phyloP scores from a whole-genome alignment of 1,284 basidiomycete species.

The Trichosporon sp. region DNA sequence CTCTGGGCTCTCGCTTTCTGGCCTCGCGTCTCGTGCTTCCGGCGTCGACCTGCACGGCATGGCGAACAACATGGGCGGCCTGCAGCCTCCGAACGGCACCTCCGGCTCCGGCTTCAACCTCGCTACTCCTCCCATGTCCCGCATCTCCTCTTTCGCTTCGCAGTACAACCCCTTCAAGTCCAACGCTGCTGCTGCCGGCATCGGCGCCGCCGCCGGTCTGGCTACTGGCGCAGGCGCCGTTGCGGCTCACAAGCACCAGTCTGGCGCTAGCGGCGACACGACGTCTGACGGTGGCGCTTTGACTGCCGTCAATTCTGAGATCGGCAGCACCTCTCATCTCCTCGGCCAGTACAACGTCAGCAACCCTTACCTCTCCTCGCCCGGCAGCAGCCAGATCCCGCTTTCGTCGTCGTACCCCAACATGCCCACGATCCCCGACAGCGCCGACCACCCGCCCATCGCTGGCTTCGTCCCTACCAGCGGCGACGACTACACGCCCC shows the following conservation, averaged over 20 bases:
- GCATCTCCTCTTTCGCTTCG: conserved; percentile 5
- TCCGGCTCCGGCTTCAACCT: conserved; percentile 15
- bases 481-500: conserved; percentile 16
- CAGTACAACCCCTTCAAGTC: conserved; percentile 17
- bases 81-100: neutral
- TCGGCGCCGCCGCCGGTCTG: conserved; percentile 7
- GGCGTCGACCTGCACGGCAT: conserved; percentile 7
- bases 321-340: conserved; percentile 12
- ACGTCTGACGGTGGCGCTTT: neutral
- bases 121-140: conserved; percentile 13
- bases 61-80: conserved; percentile 19
- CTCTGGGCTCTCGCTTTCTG: conserved; percentile 15
- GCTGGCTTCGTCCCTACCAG: conserved; percentile 12
- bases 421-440: conserved; percentile 7
- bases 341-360: conserved; percentile 18
- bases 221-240: neutral
- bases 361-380: conserved; percentile 12
- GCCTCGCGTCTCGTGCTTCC: neutral
- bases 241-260: conserved; percentile 14
- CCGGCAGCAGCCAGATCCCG: neutral
- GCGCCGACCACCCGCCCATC: neutral
- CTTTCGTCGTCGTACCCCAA: neutral
- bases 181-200: conserved; percentile 1
- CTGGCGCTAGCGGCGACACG: conserved; percentile 8
- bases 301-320: conserved; percentile 11